These are phyloP conservation scores for Curvularia lunata DNA, from an alignment of 2,329 filamentous ascomycete genomes.

Conservation along the genomic window DNA sequence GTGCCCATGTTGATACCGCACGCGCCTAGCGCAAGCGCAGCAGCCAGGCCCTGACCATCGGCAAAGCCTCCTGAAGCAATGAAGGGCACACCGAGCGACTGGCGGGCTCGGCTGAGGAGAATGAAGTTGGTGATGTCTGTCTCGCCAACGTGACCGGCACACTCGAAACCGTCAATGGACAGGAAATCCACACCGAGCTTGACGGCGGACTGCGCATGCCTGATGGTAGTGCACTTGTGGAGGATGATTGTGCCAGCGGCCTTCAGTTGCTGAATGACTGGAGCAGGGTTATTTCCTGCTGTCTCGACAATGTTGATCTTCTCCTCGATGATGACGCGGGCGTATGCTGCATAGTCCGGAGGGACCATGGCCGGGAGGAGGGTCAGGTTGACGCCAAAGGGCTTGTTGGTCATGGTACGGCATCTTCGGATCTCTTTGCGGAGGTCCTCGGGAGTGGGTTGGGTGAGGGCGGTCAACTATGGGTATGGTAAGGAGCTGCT, in stretches of 20 bases:
- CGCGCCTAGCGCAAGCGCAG: conserved; percentile 86
- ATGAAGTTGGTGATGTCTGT: conserved; percentile 90
- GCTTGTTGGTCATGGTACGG: conserved; percentile 75
- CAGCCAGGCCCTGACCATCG: conserved; percentile 90
- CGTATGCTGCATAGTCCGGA: conserved; percentile 91
- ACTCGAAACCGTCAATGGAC: conserved; percentile 97
- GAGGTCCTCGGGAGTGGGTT: conserved; percentile 88
- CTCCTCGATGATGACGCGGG: conserved; percentile 91
- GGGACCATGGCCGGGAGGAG: conserved; percentile 88
- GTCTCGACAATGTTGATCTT: conserved; percentile 92
- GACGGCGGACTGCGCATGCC: conserved; percentile 87
- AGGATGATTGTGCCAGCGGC: conserved; percentile 77
- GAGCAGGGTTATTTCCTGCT: conserved; percentile 86
- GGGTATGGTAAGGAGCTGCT: conserved; percentile 19
- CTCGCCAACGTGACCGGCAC: conserved; percentile 88
- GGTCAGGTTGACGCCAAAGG: conserved; percentile 94
- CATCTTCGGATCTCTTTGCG: conserved; percentile 92
- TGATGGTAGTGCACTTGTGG: conserved; percentile 97
- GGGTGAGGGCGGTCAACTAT: conserved; percentile 81
- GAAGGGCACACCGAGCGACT: conserved; percentile 84
- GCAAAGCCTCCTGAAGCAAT: conserved; percentile 96
- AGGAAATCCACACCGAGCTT: conserved; percentile 97
- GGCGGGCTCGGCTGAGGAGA: conserved; percentile 81
- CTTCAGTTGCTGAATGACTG: conserved; percentile 89
- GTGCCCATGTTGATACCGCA: conserved; percentile 99